Base-by-base conservation (phyloP, 495 filamentous ascomycete species). In the Aspergillus saccharolyticus region DNA sequence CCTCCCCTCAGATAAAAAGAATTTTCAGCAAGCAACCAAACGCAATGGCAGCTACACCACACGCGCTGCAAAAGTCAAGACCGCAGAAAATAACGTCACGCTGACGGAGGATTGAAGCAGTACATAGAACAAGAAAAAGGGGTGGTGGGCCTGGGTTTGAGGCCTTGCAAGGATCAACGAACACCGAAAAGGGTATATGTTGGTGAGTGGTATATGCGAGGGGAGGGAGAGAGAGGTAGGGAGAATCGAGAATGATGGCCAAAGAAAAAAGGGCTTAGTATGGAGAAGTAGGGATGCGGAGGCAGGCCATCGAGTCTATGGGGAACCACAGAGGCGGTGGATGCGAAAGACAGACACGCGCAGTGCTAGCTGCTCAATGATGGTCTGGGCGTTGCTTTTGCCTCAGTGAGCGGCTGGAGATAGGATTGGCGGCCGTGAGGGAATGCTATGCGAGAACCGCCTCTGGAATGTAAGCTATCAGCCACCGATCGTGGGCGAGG, bases 401-500 rank as follows among this genome's bases (percentile, higher is more conserved):
- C 33, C 20, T 52, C 43, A n/a, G 30, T 30, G 43, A 56, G 39
- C 18, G 24, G 48, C 44, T 60, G 16, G 33, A n/a, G n/a, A n/a
- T n/a, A n/a, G 54, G 59, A 64, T 62, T 62, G 61, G 63, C 60
- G 17, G n/a, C n/a, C n/a, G n/a, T n/a, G n/a, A n/a, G 44, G 45
- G 18, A 9, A 12, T 44, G 60, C 48, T 47, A 62, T 63, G 59
- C 52, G 54, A 65, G 14, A 39, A 12, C 33, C 10, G 14, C 4
- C 33, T 39, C 33, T 10, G 54, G 63, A 66, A 63, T 66, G 63
- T 54, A 56, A 60, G 57, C 58, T 52, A 63, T 21, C 22, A 57
- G 63, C 59, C 52, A 63, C 57, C 59, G 50, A 51, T 56, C 52
- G 55, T 45, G 53, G 54, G 44, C 16, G n/a, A 19, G 25, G 24